Conservation (phyloP, 2,329 filamentous ascomycete species). For the Metarhizium anisopliae region DNA sequence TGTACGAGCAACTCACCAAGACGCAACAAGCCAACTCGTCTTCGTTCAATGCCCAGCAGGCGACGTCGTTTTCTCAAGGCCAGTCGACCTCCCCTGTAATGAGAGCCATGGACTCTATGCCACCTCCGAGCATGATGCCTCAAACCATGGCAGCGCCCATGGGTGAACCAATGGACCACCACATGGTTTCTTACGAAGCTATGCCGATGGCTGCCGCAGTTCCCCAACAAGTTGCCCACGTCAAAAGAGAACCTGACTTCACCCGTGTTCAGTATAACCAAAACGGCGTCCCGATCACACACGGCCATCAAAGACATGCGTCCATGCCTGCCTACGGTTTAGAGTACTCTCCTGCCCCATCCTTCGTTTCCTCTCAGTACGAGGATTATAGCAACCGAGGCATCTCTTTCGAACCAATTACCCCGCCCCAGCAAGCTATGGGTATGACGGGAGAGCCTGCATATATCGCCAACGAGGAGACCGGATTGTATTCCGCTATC, state of each 20-base stretch:
- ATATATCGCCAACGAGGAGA: slow-evolving; percentile 97
- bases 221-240: slow-evolving; percentile 54
- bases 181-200: slow-evolving; percentile 59
- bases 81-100: slow-evolving; percentile 84
- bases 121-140: slow-evolving; percentile 73
- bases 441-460: slow-evolving; percentile 79
- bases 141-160: slow-evolving; percentile 45
- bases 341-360: slow-evolving; percentile 95
- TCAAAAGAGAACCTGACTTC: slow-evolving; percentile 87
- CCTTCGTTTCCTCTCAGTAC: slow-evolving; percentile 96
- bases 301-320: slow-evolving; percentile 82
- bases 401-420: slow-evolving; percentile 93
- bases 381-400: slow-evolving; percentile 97
- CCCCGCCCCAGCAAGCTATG: slow-evolving; percentile 83
- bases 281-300: slow-evolving; percentile 75
- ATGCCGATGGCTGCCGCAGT: slow-evolving; percentile 63
- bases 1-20: slow-evolving; percentile 99
- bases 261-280: slow-evolving; percentile 80
- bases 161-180: slow-evolving; percentile 57
- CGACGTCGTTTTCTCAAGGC: slow-evolving; percentile 56
- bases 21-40: slow-evolving; percentile 98
- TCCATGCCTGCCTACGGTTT: slow-evolving; percentile 96
- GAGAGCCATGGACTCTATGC: slow-evolving; percentile 89
- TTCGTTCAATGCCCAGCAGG: slow-evolving; percentile 77
- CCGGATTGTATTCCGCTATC: slow-evolving; percentile 88